These are phyloP conservation scores for Plasmopara muralis DNA, from an alignment of 352 stramenopile genomes.

Conservation along the genomic window DNA sequence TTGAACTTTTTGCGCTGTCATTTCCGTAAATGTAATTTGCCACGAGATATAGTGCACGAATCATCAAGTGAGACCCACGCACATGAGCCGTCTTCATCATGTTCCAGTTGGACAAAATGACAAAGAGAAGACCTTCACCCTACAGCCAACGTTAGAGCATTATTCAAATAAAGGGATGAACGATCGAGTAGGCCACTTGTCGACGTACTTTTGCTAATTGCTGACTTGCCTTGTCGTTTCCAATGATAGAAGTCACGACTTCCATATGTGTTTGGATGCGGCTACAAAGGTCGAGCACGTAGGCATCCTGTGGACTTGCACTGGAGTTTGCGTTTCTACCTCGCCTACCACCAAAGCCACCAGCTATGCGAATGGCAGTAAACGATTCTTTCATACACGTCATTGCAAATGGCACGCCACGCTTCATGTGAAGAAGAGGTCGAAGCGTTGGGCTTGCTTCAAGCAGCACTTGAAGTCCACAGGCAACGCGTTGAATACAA, in stretches of 20 bases:
- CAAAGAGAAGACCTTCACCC: conserved; percentile 28
- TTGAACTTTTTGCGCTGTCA: conserved; percentile 30
- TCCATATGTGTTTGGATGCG: conserved; percentile 41
- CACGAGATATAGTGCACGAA: conserved; percentile 38
- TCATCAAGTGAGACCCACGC: conserved; percentile 34
- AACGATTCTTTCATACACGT: conserved; percentile 38
- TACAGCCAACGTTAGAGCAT: conserved; percentile 10
- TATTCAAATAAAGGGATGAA: neutral
- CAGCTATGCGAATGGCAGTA: conserved; percentile 38
- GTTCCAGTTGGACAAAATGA: conserved; percentile 51
- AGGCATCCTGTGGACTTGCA: conserved; percentile 22
- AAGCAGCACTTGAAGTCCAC: conserved; percentile 34
- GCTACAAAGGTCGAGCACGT: conserved; percentile 33
- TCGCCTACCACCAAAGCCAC: conserved; percentile 40
- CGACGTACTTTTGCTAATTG: conserved; percentile 28
- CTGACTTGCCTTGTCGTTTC: conserved; percentile 29
- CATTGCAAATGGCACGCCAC: conserved; percentile 30
- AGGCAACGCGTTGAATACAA: conserved; percentile 24
- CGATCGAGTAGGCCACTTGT: neutral
- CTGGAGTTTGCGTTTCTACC: conserved; percentile 2
- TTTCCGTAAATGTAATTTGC: conserved; percentile 44
- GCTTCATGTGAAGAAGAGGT: conserved; percentile 29
- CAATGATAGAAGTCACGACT: conserved; percentile 41
- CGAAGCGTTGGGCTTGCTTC: conserved; percentile 23
- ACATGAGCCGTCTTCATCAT: conserved; percentile 40